Evolutionary conservation across 306 rosid species (phyloP).

Genomic region (Senna siamea): DNA sequence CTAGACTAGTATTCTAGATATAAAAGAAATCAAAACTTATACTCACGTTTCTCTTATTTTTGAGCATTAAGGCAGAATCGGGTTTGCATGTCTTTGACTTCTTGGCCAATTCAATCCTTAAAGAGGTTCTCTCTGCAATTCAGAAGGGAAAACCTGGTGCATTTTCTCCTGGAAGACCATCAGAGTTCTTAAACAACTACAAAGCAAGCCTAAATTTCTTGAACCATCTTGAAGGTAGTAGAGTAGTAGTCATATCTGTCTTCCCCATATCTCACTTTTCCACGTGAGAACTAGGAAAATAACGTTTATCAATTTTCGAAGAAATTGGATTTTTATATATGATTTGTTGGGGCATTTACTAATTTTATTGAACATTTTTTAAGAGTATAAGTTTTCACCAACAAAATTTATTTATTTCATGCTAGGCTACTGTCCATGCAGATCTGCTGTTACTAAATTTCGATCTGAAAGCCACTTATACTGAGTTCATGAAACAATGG

Average conservation of each 20-base stretch:
- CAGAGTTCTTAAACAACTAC: slow-evolving; percentile 85
- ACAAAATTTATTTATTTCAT: slow-evolving; percentile 48
- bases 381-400: slow-evolving; percentile 33
- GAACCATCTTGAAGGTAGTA: slow-evolving; percentile 70
- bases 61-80: slow-evolving; percentile 65
- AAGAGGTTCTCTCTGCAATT: slow-evolving; percentile 88
- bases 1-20: slow-evolving; percentile 18
- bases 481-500: slow-evolving; percentile 98
- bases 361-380: not conserved
- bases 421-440: slow-evolving; percentile 83
- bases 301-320: too few relatives aligned
- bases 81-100: slow-evolving; percentile 96
- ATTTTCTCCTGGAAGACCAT: slow-evolving; percentile 96
- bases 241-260: slow-evolving; percentile 45
- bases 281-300: slow-evolving; percentile 2
- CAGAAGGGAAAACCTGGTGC: slow-evolving; percentile 97
- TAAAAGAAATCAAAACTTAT: too few relatives aligned
- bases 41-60: not conserved
- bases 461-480: slow-evolving; percentile 77
- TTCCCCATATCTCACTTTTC: slow-evolving; percentile 23
- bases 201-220: slow-evolving; percentile 88
- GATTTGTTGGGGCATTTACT: too few relatives aligned
- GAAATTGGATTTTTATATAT: not conserved
- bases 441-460: slow-evolving; percentile 87
- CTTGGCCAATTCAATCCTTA: slow-evolving; percentile 94